Percentiles rank a stretch among this genome's conserved stretches.
Evolutionary conservation across 345 rosid species (phyloP).

Genomic region (Isatis tinctoria): DNA sequence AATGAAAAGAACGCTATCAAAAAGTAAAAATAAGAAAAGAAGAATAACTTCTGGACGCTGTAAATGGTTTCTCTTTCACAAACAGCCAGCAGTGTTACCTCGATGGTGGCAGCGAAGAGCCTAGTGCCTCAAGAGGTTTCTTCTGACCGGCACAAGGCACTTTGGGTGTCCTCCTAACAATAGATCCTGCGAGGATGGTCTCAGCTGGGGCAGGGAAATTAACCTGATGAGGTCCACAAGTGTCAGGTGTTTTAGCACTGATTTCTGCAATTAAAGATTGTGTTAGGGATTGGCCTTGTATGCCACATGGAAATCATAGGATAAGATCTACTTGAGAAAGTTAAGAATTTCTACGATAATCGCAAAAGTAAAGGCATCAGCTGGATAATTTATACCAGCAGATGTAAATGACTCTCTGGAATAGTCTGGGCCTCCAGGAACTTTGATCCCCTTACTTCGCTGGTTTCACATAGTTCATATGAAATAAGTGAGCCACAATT

Average conservation of each 20-base stretch:
- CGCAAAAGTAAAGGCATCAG: conserved; percentile 39
- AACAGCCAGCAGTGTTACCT: conserved; percentile 42
- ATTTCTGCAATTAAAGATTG: conserved; percentile 36
- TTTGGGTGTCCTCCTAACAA: conserved; percentile 49
- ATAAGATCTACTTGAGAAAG: conserved; percentile 36
- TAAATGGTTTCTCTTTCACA: neutral
- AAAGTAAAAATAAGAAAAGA: neutral
- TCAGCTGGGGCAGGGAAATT: conserved; percentile 41
- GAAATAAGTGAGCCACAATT: conserved; percentile 22
- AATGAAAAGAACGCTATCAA: neutral
- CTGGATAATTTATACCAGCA: conserved; percentile 36
- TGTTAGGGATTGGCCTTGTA: conserved; percentile 31
- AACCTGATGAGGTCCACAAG: conserved; percentile 50
- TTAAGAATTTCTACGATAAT: conserved; percentile 26
- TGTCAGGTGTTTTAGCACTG: conserved; percentile 44
- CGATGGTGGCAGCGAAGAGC: conserved; percentile 60
- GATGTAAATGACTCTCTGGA: neutral
- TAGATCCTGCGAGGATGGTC: conserved; percentile 41
- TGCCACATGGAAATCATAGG: conserved; percentile 34
- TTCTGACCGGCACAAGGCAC: conserved; percentile 60
- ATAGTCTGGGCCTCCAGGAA: conserved; percentile 21
- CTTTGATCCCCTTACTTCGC: conserved; percentile 42
- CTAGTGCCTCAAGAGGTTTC: conserved; percentile 65
- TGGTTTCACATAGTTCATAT: conserved; percentile 44
- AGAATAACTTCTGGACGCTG: neutral